These are phyloP conservation scores for Lactarius vividus DNA, from an alignment of 768 basidiomycete species.

Conservation along the genomic window DNA sequence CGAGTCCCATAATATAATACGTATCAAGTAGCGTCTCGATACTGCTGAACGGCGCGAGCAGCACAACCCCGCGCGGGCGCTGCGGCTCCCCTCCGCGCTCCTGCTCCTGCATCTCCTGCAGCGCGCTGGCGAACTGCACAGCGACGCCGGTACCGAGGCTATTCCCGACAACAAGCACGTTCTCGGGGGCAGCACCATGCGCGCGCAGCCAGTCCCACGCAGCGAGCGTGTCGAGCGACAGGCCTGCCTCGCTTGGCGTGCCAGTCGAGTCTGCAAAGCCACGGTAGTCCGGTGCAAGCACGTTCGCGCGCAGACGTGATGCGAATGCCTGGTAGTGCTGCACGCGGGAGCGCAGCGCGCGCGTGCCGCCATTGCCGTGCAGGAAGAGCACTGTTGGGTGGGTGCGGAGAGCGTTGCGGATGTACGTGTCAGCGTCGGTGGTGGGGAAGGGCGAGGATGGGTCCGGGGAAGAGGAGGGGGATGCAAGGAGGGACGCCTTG, in stretches of 20 bases:
- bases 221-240: constrained; percentile 68
- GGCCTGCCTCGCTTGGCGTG: constrained; percentile 69
- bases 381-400: constrained; percentile 85
- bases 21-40: constrained; percentile 54
- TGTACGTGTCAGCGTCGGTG: constrained; percentile 36
- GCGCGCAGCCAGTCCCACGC: constrained; percentile 76
- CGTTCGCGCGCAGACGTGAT: constrained; percentile 65
- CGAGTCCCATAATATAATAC: constrained; percentile 59
- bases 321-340: constrained; percentile 64
- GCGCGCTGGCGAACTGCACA: constrained; percentile 39
- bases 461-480: constrained; percentile 36
- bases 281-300: constrained; percentile 87
- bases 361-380: constrained; percentile 86
- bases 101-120: constrained; percentile 39
- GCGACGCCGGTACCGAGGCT: constrained; percentile 86
- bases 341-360: constrained; percentile 67
- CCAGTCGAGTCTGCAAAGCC: constrained; percentile 90
- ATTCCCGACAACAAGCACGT: constrained; percentile 78
- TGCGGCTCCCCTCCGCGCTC: constrained; percentile 27
- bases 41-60: constrained; percentile 43
- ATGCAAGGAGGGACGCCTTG: constrained; percentile 36
- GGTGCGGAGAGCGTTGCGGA: constrained; percentile 52
- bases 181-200: constrained; percentile 53
- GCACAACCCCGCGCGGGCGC: constrained; percentile 39
- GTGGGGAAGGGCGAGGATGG: constrained; percentile 35